phyloP scores from a whole-genome alignment of 495 filamentous ascomycete genomes.

The Polyplosphaeria fusca region DNA sequence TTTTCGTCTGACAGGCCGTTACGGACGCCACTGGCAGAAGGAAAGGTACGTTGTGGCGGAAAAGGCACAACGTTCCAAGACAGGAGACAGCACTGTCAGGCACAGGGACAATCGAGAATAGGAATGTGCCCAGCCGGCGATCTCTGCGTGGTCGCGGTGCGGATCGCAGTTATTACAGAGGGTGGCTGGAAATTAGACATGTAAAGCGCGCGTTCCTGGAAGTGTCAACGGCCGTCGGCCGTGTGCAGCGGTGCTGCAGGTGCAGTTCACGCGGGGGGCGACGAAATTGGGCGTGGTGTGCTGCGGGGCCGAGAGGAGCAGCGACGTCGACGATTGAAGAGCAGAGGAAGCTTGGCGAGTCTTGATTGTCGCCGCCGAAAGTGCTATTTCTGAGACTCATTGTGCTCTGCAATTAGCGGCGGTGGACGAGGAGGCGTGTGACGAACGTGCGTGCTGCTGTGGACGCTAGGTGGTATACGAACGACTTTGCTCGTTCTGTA shows the following conservation, averaged over 20 bases:
- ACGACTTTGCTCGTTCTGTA: background rate
- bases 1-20: background rate
- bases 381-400: background rate
- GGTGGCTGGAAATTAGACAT: background rate
- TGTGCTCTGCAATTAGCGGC: slow-evolving; percentile 2
- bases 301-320: background rate
- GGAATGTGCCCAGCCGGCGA: background rate
- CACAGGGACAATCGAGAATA: background rate
- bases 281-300: background rate
- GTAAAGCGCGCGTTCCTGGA: slow-evolving; percentile 5
- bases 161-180: slow-evolving; percentile 1
- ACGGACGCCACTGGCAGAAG: background rate
- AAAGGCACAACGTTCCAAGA: background rate
- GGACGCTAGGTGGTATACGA: background rate
- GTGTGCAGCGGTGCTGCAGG: slow-evolving; percentile 7
- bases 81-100: too few relatives aligned
- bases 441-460: background rate
- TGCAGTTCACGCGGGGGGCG: background rate
- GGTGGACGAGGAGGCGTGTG: background rate
- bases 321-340: background rate
- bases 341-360: slow-evolving; percentile 6
- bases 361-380: slow-evolving; percentile 1
- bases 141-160: background rate
- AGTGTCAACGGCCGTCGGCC: background rate
- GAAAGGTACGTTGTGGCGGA: background rate